Evolutionary conservation across 2,329 filamentous ascomycete genomes (phyloP), one percentile per base, ranked within the genome.

Genomic region (Cercospora zeina): DNA sequence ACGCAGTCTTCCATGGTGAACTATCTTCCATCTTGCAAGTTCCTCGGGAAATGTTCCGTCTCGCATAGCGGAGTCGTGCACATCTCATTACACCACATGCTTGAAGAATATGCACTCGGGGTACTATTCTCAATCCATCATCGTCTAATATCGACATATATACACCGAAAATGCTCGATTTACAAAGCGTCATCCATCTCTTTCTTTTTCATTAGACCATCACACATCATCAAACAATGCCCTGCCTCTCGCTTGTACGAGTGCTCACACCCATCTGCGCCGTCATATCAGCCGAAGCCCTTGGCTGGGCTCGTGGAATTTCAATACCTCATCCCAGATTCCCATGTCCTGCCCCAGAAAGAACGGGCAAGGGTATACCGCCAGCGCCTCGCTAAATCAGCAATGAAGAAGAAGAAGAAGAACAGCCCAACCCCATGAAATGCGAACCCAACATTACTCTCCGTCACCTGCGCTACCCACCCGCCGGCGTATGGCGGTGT

Each of bases 311-410:
- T 21, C 47, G 9, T 50, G 47, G 16, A n/a, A 27, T 50, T 21
- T 21, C 21, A 31, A 31, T 14, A 50, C n/a, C n/a, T 50, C 47
- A 11, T 30, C 6, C 19, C 47, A 11, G 30, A 50, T 24, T 11
- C 21, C 30, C 21, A 50, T 27, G 0, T 21, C 47, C 47, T 2
- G 27, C 14, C 47, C 21, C 21, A 27, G 14, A 16, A n/a, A 50
- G 4, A 1, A 30, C 14, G 47, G 47, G 47, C 27, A 19, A 45
- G 39, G 39, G 47, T 50, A 30, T 61, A 55, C 60, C 60, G 19
- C 60, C 60, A 58, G 60, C 60, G 60, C 60, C 60, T 9, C 60
- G 60, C 60, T 62, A 62, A 62, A 62, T 42, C 31, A 45, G 39
- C 14, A 47, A 59, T 39, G 30, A 58, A 49, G 21, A 9, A 27